Evolutionary conservation across 331 rosid species (phyloP), one percentile per base, ranked within the genome.

Genomic region (Dryas integrifolia): DNA sequence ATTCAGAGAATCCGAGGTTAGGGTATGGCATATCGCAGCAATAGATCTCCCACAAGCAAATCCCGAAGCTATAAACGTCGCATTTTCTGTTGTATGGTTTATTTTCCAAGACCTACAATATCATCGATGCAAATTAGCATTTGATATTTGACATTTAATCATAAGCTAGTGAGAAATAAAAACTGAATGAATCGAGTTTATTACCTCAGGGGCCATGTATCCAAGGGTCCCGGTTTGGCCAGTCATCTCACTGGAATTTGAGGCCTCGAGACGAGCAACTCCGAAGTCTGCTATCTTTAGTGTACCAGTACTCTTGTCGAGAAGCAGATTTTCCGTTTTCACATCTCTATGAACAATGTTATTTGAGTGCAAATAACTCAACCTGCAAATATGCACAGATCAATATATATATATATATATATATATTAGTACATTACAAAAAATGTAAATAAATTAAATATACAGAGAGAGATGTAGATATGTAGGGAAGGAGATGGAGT

Each of bases 191-290:
- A 66, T 14, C 3, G 47, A 44, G 9, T 44, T 30, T 1, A 44
- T 10, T 47, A 66, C 77, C 73, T 75, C 79, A 16, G 79, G 68
- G 3, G 73, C 79, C 79, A 75, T 67, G 79, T 66, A 75, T 50
- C 73, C 73, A 7, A 38, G 45, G 30, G 79, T 75, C 15, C 79
- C 73, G 1, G 73, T 46, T 35, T 3, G 15, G 59, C 73, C 79
- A n/a, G 73, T 67, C 79, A 75, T 75, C 68, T 75, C 46, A 3
- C 18, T 14, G 12, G 44, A 59, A 14, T 59, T 57, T 0, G 5
- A 18, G 38, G 73, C 68, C 61, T 75, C n/a, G 9, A 57, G 3
- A 47, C 74, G 67, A 57, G 74, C 50, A 18, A 58, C 52, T 7
- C 73, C 74, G 15, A 75, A 75, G 4, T 75, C 79, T 14, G 58